These are phyloP conservation scores for Larix kaempferi DNA, from an alignment of 75 land plant species.

Conservation along the genomic window DNA sequence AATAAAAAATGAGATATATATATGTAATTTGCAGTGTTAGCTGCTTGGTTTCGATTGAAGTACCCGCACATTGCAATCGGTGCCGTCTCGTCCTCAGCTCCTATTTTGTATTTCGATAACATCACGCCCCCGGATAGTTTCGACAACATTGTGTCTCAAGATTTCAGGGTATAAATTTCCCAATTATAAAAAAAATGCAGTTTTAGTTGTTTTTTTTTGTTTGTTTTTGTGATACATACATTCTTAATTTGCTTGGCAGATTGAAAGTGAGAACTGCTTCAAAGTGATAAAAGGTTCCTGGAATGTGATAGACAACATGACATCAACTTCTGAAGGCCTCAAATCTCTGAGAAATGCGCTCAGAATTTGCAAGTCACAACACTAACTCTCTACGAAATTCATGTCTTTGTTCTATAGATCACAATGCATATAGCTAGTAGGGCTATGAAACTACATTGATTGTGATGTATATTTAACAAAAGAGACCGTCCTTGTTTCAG, in stretches of 20 bases:
- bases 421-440: too few species aligned
- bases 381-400: too few species aligned
- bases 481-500: too few species aligned
- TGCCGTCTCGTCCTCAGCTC: conserved; percentile 85
- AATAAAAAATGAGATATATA: not conserved
- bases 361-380: conserved; percentile 51
- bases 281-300: conserved; percentile 54
- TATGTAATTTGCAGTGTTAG: conserved; percentile 51
- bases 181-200: not conserved
- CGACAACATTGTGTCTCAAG: conserved; percentile 44
- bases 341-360: conserved; percentile 40
- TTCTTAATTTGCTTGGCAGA: not conserved
- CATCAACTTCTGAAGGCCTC: conserved; percentile 29
- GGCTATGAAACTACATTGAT: too few species aligned
- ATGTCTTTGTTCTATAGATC: too few species aligned
- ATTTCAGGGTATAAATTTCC: conserved; percentile 49
- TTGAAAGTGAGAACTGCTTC: conserved; percentile 53
- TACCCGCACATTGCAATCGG: conserved; percentile 86
- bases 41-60: conserved; percentile 87
- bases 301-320: conserved; percentile 34
- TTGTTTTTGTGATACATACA: not conserved
- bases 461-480: too few species aligned
- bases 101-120: conserved; percentile 65
- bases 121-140: conserved; percentile 45
- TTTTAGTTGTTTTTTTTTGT: not conserved